Percentiles rank a stretch among this genome's conserved stretches.
phyloP scores from a whole-genome alignment of 305 asterid genomes.

The Solanum hybrid region DNA sequence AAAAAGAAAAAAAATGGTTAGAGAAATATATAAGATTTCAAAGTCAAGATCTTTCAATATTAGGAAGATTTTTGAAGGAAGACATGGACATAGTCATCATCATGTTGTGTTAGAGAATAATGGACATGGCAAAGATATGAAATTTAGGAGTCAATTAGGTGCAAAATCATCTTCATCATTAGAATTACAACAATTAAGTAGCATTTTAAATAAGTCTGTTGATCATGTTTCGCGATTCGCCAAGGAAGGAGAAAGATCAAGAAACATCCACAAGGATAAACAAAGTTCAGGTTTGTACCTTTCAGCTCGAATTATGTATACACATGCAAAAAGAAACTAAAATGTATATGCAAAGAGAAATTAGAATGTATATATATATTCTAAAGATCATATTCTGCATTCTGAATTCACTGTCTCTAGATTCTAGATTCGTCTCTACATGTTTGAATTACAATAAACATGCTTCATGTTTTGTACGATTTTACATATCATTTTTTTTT shows the following conservation, averaged over 20 bases:
- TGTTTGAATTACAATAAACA: neutral
- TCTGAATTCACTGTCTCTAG: neutral
- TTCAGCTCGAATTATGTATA: neutral
- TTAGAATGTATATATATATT: neutral
- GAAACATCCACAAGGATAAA: slow-evolving; percentile 14
- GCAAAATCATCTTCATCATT: slow-evolving; percentile 5
- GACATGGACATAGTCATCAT: slow-evolving; percentile 14
- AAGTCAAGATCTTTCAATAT: slow-evolving; percentile 36
- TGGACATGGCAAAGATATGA: slow-evolving; percentile 17
- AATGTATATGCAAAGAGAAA: neutral
- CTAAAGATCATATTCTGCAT: neutral
- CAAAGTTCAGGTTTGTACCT: slow-evolving; percentile 25
- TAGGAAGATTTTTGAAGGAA: slow-evolving; percentile 37
- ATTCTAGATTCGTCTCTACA: neutral
- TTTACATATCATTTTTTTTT: neutral
- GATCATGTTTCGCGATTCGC: slow-evolving; percentile 15
- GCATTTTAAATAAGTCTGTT: slow-evolving; percentile 7
- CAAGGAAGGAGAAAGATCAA: slow-evolving; percentile 11
- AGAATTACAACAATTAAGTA: slow-evolving; percentile 10
- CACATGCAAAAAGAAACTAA: neutral
- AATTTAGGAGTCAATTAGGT: slow-evolving; percentile 12
- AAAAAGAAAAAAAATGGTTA: slow-evolving; percentile 9
- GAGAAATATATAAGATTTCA: slow-evolving; percentile 20
- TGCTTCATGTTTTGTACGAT: slow-evolving; percentile 16
- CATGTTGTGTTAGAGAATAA: slow-evolving; percentile 13